These are phyloP conservation scores for Cryptococcus sp. DNA, from an alignment of 1,284 basidiomycete genomes.

Conservation along the genomic window DNA sequence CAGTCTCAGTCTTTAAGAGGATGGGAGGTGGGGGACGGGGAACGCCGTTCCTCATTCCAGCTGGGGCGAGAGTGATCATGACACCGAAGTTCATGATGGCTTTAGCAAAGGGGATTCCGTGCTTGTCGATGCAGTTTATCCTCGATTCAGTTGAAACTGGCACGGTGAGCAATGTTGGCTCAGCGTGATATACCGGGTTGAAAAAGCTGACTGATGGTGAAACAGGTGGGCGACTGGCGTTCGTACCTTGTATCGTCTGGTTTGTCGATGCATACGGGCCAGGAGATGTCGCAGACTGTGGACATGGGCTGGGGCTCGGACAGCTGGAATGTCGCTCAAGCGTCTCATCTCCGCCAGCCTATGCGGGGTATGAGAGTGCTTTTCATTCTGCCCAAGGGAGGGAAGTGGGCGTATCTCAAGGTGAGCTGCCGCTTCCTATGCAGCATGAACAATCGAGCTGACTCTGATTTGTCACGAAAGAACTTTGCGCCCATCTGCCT, in stretches of 20 bases:
- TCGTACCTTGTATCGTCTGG: slow-evolving; percentile 70
- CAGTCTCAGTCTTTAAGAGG: slow-evolving; percentile 16
- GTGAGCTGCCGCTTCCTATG: slow-evolving; percentile 17
- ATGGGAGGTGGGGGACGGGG: slow-evolving; percentile 15
- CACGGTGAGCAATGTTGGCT: neutral
- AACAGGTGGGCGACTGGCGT: slow-evolving; percentile 60
- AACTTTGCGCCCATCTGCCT: slow-evolving; percentile 68
- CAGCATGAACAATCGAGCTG: slow-evolving; percentile 2
- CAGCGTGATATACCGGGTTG: neutral
- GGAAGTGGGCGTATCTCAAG: slow-evolving; percentile 22
- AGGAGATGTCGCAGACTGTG: slow-evolving; percentile 67
- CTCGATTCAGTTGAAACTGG: slow-evolving; percentile 40
- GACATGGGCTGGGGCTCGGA: slow-evolving; percentile 68
- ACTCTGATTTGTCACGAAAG: slow-evolving; percentile 10
- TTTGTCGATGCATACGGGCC: slow-evolving; percentile 58
- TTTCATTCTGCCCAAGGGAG: slow-evolving; percentile 29
- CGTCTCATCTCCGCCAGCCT: slow-evolving; percentile 56
- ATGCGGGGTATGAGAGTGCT: slow-evolving; percentile 34
- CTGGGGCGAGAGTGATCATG: slow-evolving; percentile 65
- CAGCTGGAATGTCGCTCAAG: slow-evolving; percentile 50
- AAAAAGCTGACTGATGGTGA: neutral
- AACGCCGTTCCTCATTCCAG: slow-evolving; percentile 64
- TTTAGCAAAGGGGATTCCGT: slow-evolving; percentile 80
- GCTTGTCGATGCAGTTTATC: slow-evolving; percentile 68
- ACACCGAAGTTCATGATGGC: slow-evolving; percentile 80